phyloP scores from a whole-genome alignment of 106 monocot species.

The Allium sativum region DNA sequence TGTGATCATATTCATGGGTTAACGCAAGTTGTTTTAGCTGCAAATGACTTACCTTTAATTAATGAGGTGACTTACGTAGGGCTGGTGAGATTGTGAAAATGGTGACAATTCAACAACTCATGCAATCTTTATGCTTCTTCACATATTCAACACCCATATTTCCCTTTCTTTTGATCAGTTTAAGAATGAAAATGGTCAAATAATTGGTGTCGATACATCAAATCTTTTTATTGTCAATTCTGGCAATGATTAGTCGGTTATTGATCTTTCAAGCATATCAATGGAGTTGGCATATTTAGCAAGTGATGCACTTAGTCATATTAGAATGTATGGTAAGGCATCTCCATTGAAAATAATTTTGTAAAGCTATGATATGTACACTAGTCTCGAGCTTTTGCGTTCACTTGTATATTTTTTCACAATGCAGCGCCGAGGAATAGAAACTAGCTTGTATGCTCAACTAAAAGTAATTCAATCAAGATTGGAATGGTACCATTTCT shows the following conservation, averaged over 20 bases:
- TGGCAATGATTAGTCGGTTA: conserved; percentile 96
- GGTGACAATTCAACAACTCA: conserved; percentile 34
- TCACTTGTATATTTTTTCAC: too few relatives aligned
- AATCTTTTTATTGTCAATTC: conserved; percentile 78
- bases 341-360: too few relatives aligned
- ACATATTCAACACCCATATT: conserved; percentile 2
- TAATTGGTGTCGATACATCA: conserved; percentile 74
- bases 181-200: conserved; percentile 82
- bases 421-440: too few relatives aligned
- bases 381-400: too few relatives aligned
- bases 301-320: conserved; percentile 71
- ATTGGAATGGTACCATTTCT: too few relatives aligned
- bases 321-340: conserved; percentile 97
- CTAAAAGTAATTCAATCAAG: too few relatives aligned
- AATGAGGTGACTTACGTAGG: conserved; percentile 70
- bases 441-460: too few relatives aligned
- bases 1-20: too few relatives aligned
- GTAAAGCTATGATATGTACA: too few relatives aligned
- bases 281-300: conserved; percentile 85
- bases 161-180: conserved; percentile 36
- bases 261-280: conserved; percentile 67
- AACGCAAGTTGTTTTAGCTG: conserved; percentile 58
- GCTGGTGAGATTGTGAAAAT: conserved; percentile 44
- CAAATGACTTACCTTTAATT: conserved; percentile 75
- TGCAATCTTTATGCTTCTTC: background rate